Percentiles rank a stretch among this genome's conserved stretches.
Conservation (phyloP, 2,329 filamentous ascomycete genomes). For the Penicillium sp. region DNA sequence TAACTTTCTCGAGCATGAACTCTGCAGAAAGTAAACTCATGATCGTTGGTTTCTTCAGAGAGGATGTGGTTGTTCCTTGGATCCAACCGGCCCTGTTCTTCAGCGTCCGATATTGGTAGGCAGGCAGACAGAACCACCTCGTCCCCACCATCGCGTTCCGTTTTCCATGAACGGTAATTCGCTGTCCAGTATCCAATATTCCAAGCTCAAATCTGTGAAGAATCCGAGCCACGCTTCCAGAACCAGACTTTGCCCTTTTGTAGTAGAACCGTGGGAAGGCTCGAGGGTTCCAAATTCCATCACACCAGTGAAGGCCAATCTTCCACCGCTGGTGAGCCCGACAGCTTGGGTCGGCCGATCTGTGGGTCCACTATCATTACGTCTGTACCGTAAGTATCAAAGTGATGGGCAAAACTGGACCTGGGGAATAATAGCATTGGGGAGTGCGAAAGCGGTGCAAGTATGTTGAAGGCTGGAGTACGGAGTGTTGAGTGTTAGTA, state of each 20-base stretch:
- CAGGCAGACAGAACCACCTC: too few relatives aligned
- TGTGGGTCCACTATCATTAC: not conserved
- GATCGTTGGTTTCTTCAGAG: too few relatives aligned
- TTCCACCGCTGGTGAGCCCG: constrained; percentile 16
- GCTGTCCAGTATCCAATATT: not conserved
- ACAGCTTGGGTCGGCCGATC: constrained; percentile 15
- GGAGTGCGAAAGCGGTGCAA: not conserved
- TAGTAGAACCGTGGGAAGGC: not conserved
- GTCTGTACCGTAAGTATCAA: not conserved
- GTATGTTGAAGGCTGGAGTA: not conserved
- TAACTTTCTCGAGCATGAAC: too few relatives aligned
- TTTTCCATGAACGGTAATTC: not conserved
- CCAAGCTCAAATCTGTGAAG: not conserved
- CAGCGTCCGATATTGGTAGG: too few relatives aligned
- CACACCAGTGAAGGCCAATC: not conserved
- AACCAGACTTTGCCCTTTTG: not conserved
- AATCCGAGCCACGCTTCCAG: not conserved
- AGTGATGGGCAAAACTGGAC: not conserved
- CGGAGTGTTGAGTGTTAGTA: too few relatives aligned
- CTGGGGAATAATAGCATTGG: not conserved
- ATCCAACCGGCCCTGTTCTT: too few relatives aligned
- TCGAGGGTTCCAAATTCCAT: not conserved
- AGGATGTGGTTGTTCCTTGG: too few relatives aligned
- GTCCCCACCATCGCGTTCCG: not conserved
- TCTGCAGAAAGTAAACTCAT: too few relatives aligned